phyloP scores from a whole-genome alignment of 1,284 basidiomycete species.

The Athelia psychrophila region DNA sequence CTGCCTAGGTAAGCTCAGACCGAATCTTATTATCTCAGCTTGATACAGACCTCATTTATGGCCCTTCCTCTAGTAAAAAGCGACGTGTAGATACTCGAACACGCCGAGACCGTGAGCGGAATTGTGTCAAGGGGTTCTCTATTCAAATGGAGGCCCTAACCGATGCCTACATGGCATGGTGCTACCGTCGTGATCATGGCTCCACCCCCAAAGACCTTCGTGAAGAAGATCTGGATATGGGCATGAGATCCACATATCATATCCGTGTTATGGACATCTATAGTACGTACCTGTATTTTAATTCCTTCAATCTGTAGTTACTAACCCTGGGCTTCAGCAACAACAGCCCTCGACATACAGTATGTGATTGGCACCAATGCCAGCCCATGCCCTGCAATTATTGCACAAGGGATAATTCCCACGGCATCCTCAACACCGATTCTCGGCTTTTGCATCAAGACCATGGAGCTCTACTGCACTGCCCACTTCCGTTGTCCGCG shows the following conservation, averaged over 20 bases:
- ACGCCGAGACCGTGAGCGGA: constrained; percentile 1
- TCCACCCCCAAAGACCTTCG: no score
- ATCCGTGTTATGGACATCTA: neutral
- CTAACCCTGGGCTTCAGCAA: neutral
- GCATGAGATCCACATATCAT: neutral
- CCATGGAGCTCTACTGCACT: constrained; percentile 10
- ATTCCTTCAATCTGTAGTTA: neutral
- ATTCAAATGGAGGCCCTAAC: constrained; percentile 1
- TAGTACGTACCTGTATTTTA: neutral
- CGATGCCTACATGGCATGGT: constrained; percentile 6
- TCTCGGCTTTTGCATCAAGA: constrained; percentile 7
- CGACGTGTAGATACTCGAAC: constrained; percentile 1
- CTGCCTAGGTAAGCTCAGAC: no score
- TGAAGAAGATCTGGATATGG: neutral
- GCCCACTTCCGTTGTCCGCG: constrained; percentile 8
- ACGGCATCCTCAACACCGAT: constrained; percentile 6
- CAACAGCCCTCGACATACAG: neutral
- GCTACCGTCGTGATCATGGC: neutral
- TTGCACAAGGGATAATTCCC: constrained; percentile 9
- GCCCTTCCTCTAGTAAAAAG: no score
- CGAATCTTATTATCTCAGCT: no score
- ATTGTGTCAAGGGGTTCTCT: constrained; percentile 3
- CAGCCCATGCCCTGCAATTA: constrained; percentile 1
- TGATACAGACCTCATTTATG: no score
- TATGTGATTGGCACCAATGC: neutral